Base-by-base conservation (phyloP, 768 basidiomycete species). In the Macrolepiota albuminosa region DNA sequence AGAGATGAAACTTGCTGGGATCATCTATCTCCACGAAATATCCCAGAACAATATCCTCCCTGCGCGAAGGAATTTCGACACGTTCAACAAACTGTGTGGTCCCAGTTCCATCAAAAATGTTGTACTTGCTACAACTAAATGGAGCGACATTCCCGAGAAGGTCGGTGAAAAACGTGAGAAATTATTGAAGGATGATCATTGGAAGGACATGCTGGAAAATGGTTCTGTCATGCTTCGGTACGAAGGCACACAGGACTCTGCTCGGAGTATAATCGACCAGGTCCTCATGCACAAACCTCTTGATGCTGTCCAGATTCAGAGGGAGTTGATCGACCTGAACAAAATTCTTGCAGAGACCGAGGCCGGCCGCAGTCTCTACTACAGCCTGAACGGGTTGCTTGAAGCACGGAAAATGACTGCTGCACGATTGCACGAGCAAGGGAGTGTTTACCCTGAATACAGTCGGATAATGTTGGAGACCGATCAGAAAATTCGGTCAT, bases 61-160 rank as follows among this genome's bases (percentile, higher is more conserved):
- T 9, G 75, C 76, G 34, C 68, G 70, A 48, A 74, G 72, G 61
- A 83, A 81, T 65, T 72, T 81, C 37, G 72, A 73, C 21, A 74
- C 79, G 66, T 83, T 83, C 66, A 71, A 71, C 31, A 74, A 80
- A 56, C 72, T 83, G 14, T 81, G 81, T 59, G 81, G 81, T 31
- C 71, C 74, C n/a, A 67, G 58, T 37, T 71, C 78, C 4, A 72
- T 80, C 60, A 72, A 72, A 54, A 78, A 81, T 58, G 78, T 83
- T 46, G 70, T 80, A 49, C 73, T 83, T 59, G 75, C 73, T 42
- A 81, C 81, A 54, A 82, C 76, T 16, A 81, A 76, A 74, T 82
- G 81, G 80, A 71, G 69, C n/a, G 71, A 72, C 55, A 73, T 78
- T 29, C 59, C 56, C 24, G 34, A 36, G 14, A 54, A 56, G 5